Evolutionary conservation across 495 filamentous ascomycete genomes (phyloP), one percentile per base, ranked within the genome.

Genomic region (Aspergillus wentii): DNA sequence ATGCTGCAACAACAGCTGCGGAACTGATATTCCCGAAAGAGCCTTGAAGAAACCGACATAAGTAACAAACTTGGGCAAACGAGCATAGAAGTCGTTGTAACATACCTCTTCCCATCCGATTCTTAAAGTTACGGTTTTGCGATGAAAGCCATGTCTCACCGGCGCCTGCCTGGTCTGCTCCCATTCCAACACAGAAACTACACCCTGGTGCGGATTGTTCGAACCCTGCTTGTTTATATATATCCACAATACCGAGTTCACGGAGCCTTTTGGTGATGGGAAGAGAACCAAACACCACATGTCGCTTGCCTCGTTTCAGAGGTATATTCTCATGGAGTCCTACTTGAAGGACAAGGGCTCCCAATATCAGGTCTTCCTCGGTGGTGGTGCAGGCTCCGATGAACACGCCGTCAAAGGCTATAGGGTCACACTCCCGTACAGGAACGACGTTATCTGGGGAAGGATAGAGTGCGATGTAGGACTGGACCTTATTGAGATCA

Each of bases 301-400:
- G 63, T 30, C 66, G 30, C 33, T 62, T 59, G 8, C 66, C 68
- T 7, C 56, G 35, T 3, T 11, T 42, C 1, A 40, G 29, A 1
- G 60, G 61, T n/a, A 59, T 27, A 3, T 59, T 58, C 14, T 35
- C 37, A 39, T 54, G 40, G n/a, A 71, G 23, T 2, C 60, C 68
- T 11, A 47, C 29, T 31, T 68, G 62, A 0, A 70, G 46, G 0
- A 70, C 60, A 14, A 71, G 38, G 0, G 57, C 68, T 1, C 43
- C 68, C 1, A 71, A 36, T 15, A 71, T 60, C 1, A 72, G 40
- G 34, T 73, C 68, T 35, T 74, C 68, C 30, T 69, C 64, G 1
- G 68, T 54, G 0, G 68, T 72, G 1, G 67, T 74, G 46, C 70
- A 70, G 5, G 67, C 68, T n/a, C 68, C 70, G 8, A 74, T 71